Evolutionary conservation across 1,284 basidiomycete species (phyloP), one percentile per base, ranked within the genome.

Genomic region (Irpex sp.): DNA sequence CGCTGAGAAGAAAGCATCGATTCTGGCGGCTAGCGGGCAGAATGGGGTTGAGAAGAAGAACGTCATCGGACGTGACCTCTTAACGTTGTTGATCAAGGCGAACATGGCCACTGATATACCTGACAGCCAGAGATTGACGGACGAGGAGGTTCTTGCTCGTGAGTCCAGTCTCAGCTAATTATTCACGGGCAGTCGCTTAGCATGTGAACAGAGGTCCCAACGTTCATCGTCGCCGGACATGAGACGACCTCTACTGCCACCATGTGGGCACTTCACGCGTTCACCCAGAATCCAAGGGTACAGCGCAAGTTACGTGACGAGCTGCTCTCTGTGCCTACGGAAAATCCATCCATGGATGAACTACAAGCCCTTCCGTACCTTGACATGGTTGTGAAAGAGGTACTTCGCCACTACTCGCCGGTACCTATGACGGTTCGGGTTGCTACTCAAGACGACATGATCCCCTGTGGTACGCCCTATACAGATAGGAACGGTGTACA

Each of bases 321-420:
- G 4, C 4, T 26, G 4, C 26, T 26, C 3, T 26, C 26, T 26
- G 26, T 26, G 3, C 26, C 26, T 26, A 26, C 26, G 26, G 26
- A 26, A 3, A 26, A 26, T 26, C 26, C 26, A 26, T 26, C 82
- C 0, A 85, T 87, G 82, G 87, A 88, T 15, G 80, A 87, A 57
- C 77, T 89, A 15, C 81, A 82, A 62, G 72, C 78, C 0, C 76
- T 89, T 8, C 80, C 82, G 1, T 89, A 88, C 68, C 83, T 89
- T 13, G 87, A 89, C 64, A 74, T 77, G 19, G 86, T 93, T 13
- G 78, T 91, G 3, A 83, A 87, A 33, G 93, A 95, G 74, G 79
- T 81, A 0, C 75, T 95, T 37, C 82, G 93, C 9, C 67, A 93
- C 8, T 79, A 88, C 67, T 68, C 86, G 0, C 90, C 91, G 1